phyloP scores from a whole-genome alignment of 2,329 filamentous ascomycete genomes.

The Thelonectria olida region DNA sequence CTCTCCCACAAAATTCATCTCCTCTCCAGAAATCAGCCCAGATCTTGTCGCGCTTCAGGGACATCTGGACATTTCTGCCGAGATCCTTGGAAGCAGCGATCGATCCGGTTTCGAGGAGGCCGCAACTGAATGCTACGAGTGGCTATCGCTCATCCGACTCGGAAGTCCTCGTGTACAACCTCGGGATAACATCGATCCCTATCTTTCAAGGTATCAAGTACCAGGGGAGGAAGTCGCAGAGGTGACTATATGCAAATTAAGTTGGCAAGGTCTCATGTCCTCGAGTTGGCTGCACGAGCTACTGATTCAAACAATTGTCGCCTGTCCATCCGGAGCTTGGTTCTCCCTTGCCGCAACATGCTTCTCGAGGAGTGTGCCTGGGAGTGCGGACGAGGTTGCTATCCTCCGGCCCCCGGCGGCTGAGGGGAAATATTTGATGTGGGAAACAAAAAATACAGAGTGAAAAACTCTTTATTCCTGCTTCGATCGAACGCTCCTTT shows the following conservation, averaged over 20 bases:
- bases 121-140: constrained; percentile 75
- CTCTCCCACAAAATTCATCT: constrained; percentile 54
- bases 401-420: constrained; percentile 61
- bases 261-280: constrained; percentile 68
- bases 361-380: constrained; percentile 56
- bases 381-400: constrained; percentile 59
- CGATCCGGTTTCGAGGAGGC: constrained; percentile 68
- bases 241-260: constrained; percentile 58
- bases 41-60: constrained; percentile 33
- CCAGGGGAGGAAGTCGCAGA: constrained; percentile 52
- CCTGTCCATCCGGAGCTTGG: constrained; percentile 59
- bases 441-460: constrained; percentile 63
- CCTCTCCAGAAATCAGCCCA: constrained; percentile 31
- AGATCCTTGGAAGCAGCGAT: constrained; percentile 46
- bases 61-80: constrained; percentile 37
- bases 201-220: constrained; percentile 73
- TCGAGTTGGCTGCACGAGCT: constrained; percentile 60
- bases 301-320: constrained; percentile 56
- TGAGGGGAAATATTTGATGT: constrained; percentile 65
- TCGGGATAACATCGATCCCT: constrained; percentile 71
- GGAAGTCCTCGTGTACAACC: constrained; percentile 69
- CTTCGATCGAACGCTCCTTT: constrained; percentile 71
- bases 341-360: constrained; percentile 63
- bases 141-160: constrained; percentile 74
- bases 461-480: constrained; percentile 56